Evolutionary conservation across 768 basidiomycete genomes (phyloP).

Genomic region (Baorangia bicolor): DNA sequence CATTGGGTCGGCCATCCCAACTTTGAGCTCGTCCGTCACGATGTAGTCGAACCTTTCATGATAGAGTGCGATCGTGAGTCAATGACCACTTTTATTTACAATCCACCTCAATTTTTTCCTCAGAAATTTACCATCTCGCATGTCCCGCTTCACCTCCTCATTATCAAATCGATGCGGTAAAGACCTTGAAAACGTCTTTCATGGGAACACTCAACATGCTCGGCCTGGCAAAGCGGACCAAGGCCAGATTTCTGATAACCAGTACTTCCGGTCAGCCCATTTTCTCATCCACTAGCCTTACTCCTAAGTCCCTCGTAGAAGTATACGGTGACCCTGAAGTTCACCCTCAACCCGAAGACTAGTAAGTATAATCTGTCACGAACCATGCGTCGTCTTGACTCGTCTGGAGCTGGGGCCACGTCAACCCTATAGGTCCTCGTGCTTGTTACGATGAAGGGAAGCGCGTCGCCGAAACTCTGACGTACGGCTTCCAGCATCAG

Average conservation of each 20-base stretch:
- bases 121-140: constrained; percentile 97
- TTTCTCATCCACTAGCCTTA: neutral
- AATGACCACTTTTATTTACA: no score
- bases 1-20: constrained; percentile 98
- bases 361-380: constrained; percentile 50
- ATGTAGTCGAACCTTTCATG: constrained; percentile 96
- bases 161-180: constrained; percentile 97
- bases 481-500: constrained; percentile 94
- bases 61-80: constrained; percentile 94
- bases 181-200: constrained; percentile 98
- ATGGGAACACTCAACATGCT: constrained; percentile 99
- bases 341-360: constrained; percentile 95
- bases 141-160: constrained; percentile 97
- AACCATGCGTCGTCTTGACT: constrained; percentile 15
- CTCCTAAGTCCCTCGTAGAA: constrained; percentile 47
- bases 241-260: constrained; percentile 94
- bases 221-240: constrained; percentile 94
- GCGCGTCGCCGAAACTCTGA: constrained; percentile 96
- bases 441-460: constrained; percentile 99
- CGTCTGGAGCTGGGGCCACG: constrained; percentile 83
- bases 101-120: neutral
- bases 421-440: constrained; percentile 96
- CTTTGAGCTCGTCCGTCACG: constrained; percentile 97
- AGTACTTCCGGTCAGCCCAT: constrained; percentile 80
- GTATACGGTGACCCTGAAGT: constrained; percentile 99